Conservation (phyloP, 148 eudicot genomes). For the Spergularia marina region DNA sequence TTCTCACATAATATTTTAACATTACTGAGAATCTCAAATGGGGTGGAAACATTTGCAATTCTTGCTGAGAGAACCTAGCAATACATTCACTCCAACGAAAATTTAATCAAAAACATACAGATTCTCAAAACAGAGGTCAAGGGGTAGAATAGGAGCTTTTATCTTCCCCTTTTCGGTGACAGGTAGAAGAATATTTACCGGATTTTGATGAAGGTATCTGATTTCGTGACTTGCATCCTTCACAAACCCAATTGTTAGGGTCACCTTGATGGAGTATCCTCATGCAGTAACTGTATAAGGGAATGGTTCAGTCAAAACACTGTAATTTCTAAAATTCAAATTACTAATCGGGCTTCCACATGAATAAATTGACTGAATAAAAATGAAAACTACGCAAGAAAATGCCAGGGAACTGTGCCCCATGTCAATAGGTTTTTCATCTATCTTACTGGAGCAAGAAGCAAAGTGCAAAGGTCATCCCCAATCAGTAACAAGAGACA, state of each 20-base stretch:
- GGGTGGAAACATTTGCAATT: too few species aligned
- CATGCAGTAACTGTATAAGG: conserved; percentile 34
- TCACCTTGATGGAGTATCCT: conserved; percentile 4
- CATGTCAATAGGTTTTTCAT: neutral
- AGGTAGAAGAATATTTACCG: conserved; percentile 2
- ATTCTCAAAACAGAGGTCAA: neutral
- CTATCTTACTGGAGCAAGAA: neutral
- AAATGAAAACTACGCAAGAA: neutral
- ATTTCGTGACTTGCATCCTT: conserved; percentile 17
- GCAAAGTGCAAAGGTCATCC: neutral
- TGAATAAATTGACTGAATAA: neutral
- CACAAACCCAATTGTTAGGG: conserved; percentile 27
- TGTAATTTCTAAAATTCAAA: neutral
- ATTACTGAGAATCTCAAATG: too few species aligned
- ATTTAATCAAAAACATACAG: too few species aligned
- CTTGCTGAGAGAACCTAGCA: too few species aligned
- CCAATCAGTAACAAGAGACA: neutral
- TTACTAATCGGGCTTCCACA: neutral
- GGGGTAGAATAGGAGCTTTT: neutral
- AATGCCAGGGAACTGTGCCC: neutral
- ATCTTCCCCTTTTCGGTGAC: too few species aligned
- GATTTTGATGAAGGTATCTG: conserved; percentile 12
- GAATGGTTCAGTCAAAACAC: neutral
- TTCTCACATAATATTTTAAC: too few species aligned
- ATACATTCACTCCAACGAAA: too few species aligned